Base-by-base conservation (phyloP, 306 rosid genomes). In the Calophaca sinica region DNA sequence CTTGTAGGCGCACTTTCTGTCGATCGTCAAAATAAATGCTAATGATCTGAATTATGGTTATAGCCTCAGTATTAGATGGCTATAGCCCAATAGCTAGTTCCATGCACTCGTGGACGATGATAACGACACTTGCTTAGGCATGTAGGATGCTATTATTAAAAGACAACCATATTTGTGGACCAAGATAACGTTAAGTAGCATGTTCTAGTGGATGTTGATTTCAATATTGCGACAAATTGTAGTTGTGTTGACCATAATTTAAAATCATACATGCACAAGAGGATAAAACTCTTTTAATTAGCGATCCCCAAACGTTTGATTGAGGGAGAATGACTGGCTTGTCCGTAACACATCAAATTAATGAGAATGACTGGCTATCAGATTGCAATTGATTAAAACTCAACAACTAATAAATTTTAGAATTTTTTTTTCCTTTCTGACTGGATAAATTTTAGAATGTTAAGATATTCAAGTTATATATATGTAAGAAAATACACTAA, bases 81-180 rank as follows among this genome's bases (percentile, higher is more conserved):
- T 46, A 41, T 41, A 58, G 32, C 58, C 74, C 46, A 7, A 67
- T 42, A 68, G 49, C 62, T 70, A 14, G 36, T 20, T 67, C 39
- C 72, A 57, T 8, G n/a, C 76, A 63, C 45, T 63, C 78, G 76
- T 81, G 85, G 78, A 81, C 10, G 36, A 62, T 63, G 81, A 75
- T 65, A 55, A 57, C 33, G 83, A 70, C 85, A 45, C 62, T 46
- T 52, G 73, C 49, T 4, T 52, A 71, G 42, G 61, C 70, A 77
- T 49, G 63, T 3, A 20, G 26, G 0, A 77, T 60, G 63, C 63
- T 69, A 77, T 59, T 59, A 77, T 61, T 50, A 28, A 57, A 42
- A 78, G 62, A 20, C 72, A 71, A 79, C 78, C 73, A 54, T 52
- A 0, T 0, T 0, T 35, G 61, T 72, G 61, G 68, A 63, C 45